phyloP scores from a whole-genome alignment of 345 rosid genomes.

The Aurinia saxatilis region DNA sequence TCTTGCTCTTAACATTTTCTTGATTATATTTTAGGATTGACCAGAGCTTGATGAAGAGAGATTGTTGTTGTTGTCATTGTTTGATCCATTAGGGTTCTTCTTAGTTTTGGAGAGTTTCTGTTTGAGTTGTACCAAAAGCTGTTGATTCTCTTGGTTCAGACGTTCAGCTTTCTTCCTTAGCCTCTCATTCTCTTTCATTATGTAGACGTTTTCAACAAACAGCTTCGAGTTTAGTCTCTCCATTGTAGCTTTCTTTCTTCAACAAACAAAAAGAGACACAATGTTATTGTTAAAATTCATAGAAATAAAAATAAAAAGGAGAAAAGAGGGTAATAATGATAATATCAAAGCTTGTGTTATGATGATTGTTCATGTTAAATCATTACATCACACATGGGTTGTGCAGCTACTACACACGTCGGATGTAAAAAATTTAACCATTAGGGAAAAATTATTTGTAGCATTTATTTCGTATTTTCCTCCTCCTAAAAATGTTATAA shows the following conservation, averaged over 20 bases:
- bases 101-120: conserved; percentile 52
- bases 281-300: neutral
- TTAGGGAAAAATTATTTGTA: conserved; percentile 1
- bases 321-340: conserved; percentile 12
- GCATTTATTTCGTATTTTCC: conserved; percentile 26
- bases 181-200: conserved; percentile 86
- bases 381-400: conserved; percentile 29
- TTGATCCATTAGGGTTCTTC: conserved; percentile 29
- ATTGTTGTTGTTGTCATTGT: conserved; percentile 21
- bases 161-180: conserved; percentile 96
- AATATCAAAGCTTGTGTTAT: conserved; percentile 25
- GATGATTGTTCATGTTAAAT: conserved; percentile 19
- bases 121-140: conserved; percentile 74
- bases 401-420: conserved; percentile 30
- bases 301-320: neutral
- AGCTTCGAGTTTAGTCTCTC: conserved; percentile 90
- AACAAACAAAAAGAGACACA: neutral
- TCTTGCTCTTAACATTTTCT: neutral
- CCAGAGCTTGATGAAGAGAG: conserved; percentile 22
- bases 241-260: too few species aligned
- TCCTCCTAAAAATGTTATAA: conserved; percentile 15
- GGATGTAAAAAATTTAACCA: conserved; percentile 16
- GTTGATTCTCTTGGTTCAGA: conserved; percentile 95
- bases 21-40: conserved; percentile 26
- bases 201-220: conserved; percentile 73